These are phyloP conservation scores for Rhizophora mangle DNA, from an alignment of 345 rosid genomes.

Conservation along the genomic window DNA sequence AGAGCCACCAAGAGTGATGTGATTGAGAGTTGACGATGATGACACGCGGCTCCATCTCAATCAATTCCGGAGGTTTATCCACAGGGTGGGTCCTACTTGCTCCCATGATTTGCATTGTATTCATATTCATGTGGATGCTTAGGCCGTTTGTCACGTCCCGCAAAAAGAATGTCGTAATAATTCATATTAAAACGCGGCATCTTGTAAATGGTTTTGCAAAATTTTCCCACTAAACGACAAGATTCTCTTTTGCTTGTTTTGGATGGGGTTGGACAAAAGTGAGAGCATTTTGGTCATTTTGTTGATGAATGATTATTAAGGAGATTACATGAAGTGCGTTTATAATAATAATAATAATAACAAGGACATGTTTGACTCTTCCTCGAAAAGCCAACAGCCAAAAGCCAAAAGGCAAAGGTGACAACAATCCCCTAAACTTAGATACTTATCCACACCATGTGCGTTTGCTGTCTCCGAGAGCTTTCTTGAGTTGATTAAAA, in stretches of 20 bases:
- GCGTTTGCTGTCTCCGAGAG: too few species aligned
- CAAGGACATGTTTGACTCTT: too few species aligned
- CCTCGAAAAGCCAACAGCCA: too few species aligned
- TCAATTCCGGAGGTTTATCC: conserved; percentile 21
- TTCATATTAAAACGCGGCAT: conserved; percentile 38
- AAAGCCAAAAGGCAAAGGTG: too few species aligned
- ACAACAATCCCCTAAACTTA: too few species aligned
- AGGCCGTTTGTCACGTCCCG: neutral
- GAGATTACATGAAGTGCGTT: too few species aligned
- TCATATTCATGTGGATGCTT: neutral
- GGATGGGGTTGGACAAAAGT: neutral
- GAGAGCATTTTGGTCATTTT: conserved; percentile 12
- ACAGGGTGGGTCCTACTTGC: conserved; percentile 23
- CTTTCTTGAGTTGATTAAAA: too few species aligned
- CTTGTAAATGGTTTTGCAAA: conserved; percentile 32
- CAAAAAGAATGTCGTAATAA: neutral
- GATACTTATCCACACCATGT: too few species aligned
- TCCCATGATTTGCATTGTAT: neutral
- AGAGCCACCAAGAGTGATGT: conserved; percentile 1
- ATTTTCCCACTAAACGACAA: neutral
- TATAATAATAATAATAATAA: too few species aligned
- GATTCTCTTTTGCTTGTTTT: neutral
- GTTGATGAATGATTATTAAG: neutral
- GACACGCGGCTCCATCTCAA: conserved; percentile 16
- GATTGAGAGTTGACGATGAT: neutral